Base-by-base conservation (phyloP, 192 early-diverging fungal species). In the Linnemannia hyalina region DNA sequence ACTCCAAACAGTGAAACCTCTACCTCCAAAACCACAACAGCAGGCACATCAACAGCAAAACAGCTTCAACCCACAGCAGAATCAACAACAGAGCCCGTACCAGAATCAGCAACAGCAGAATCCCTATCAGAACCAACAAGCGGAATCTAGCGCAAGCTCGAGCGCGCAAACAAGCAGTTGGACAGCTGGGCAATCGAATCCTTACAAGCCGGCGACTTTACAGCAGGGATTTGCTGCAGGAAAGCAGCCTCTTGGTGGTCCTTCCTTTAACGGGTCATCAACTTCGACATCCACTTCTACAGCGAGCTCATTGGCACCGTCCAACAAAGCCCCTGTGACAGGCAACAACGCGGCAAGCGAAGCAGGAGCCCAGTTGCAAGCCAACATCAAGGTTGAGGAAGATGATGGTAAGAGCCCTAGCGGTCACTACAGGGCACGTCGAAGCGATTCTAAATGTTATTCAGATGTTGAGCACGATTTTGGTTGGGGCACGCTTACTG, bases 331-430 rank as follows among this genome's bases (percentile, higher is more conserved):
- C 26, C 7, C 60, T 46, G 0, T 18, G n/a, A 7, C 60, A 71
- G 22, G 6, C 9, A 41, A 22, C 7, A 13, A 8, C 7, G 6
- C 8, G 32, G 20, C 9, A 23, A 41, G 5, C 16, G 41, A 38
- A 18, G 6, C 44, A 11, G 26, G 7, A 10, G 18, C 18, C 23
- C 55, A 47, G 1, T 38, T 35, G 26, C 49, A 72, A 38, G 29
- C 22, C 11, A 20, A 57, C 9, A 15, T 74, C 73, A 73, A 80
- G 35, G 40, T 54, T 20, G 68, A 81, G 47, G 26, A 29, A 41
- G 75, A 72, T 49, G 54, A 76, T 52, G 69, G 72, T 60, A 74
- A 65, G 44, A 70, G 49, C 54, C 29, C 26, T 8, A 22, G 36
- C 47, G 13, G 7, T 23, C 32, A 20, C 0, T 23, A 16, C 35